Percentiles rank a stretch among this genome's conserved stretches.
phyloP scores from a whole-genome alignment of 768 basidiomycete genomes.

The Lepiota brunneoincarnata region DNA sequence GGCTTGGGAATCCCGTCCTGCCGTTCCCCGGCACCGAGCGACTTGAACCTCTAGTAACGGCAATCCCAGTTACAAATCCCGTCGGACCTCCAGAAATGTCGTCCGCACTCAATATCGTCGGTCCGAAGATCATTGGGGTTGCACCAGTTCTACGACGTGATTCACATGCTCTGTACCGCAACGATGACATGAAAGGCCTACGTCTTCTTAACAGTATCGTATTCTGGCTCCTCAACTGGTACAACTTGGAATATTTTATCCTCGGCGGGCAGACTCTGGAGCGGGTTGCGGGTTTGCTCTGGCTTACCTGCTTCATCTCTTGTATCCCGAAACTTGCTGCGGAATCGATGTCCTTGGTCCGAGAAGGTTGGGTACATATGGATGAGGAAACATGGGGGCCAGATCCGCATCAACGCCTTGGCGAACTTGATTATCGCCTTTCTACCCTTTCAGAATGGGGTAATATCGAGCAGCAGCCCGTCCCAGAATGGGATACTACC shows the following conservation, averaged over 20 bases:
- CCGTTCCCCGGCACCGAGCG: conserved; percentile 20
- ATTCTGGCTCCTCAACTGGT: not conserved
- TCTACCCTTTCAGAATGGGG: conserved; percentile 14
- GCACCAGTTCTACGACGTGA: conserved; percentile 8
- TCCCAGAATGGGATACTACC: not conserved
- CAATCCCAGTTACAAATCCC: conserved; percentile 17
- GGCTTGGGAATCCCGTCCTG: conserved; percentile 21
- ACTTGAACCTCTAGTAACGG: conserved; percentile 19
- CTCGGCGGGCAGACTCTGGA: not conserved
- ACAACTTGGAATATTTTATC: not conserved
- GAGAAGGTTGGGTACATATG: conserved; percentile 14
- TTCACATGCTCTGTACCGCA: conserved; percentile 11
- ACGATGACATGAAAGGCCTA: conserved; percentile 12
- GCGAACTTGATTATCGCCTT: conserved; percentile 13
- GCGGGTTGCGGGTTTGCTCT: not conserved
- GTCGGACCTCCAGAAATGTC: not conserved
- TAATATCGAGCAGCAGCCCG: not conserved
- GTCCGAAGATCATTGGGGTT: conserved; percentile 5
- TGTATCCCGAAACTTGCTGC: conserved; percentile 7
- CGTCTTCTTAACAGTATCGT: not conserved
- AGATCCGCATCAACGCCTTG: conserved; percentile 2
- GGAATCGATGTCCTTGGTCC: conserved; percentile 16
- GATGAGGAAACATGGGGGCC: conserved; percentile 10
- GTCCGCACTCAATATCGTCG: conserved; percentile 14
- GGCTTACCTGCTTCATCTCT: conserved; percentile 5